Conservation (phyloP, 345 rosid species). For the Linum tenue region DNA sequence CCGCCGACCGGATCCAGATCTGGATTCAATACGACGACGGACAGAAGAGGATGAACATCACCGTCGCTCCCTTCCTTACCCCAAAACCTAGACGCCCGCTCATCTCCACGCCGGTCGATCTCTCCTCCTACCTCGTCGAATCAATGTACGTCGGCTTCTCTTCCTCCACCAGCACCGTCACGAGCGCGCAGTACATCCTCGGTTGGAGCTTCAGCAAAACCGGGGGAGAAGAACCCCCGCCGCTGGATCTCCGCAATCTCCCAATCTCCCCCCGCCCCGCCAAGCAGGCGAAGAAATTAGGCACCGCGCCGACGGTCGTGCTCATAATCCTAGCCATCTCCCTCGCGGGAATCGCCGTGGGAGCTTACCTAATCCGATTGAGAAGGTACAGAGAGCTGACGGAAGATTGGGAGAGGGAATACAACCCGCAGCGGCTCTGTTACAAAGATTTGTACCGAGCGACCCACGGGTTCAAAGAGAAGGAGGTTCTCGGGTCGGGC, state of each 20-base stretch:
- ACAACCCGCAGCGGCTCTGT: slow-evolving; percentile 33
- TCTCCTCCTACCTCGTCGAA: slow-evolving; percentile 6
- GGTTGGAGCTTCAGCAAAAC: slow-evolving; percentile 13
- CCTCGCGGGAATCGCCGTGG: not conserved
- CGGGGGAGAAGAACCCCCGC: not conserved
- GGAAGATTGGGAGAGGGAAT: slow-evolving; percentile 43
- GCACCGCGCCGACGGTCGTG: not conserved
- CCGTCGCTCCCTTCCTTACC: slow-evolving; percentile 5
- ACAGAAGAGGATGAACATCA: not conserved
- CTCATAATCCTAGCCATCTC: not conserved
- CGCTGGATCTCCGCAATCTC: slow-evolving; percentile 2
- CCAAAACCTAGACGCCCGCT: slow-evolving; percentile 14
- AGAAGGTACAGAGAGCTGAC: slow-evolving; percentile 29
- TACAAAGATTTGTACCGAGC: slow-evolving; percentile 35
- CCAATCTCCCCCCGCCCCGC: not conserved
- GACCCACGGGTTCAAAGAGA: slow-evolving; percentile 34
- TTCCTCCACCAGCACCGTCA: slow-evolving; percentile 6
- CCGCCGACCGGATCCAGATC: slow-evolving; percentile 10
- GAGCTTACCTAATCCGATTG: slow-evolving; percentile 18
- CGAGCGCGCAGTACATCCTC: slow-evolving; percentile 4
- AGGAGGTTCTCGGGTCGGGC: slow-evolving; percentile 33
- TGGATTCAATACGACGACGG: slow-evolving; percentile 12
- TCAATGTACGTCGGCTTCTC: slow-evolving; percentile 13
- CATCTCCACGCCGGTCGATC: slow-evolving; percentile 1
- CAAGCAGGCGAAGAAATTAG: not conserved